These are phyloP conservation scores for Magnolia officinalis DNA, from an alignment of 164 flowering plant species.

Conservation along the genomic window DNA sequence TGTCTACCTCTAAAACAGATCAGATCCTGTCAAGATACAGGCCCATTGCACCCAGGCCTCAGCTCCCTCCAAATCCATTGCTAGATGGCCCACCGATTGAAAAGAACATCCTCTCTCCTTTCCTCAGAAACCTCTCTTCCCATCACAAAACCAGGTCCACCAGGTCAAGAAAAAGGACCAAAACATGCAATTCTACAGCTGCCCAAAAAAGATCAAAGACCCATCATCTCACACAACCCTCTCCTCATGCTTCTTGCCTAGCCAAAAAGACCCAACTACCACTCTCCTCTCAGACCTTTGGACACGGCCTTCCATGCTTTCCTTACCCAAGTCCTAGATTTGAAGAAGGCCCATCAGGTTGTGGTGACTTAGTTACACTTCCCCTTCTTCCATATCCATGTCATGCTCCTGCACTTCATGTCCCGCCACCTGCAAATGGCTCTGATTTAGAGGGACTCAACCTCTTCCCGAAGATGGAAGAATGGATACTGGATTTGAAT, in stretches of 20 bases:
- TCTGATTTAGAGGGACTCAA: constrained; percentile 6
- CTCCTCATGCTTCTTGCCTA: constrained; percentile 18
- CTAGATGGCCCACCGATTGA: constrained; percentile 21
- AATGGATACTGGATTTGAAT: constrained; percentile 37
- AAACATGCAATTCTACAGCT: constrained; percentile 31
- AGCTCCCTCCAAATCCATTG: constrained; percentile 12
- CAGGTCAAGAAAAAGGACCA: constrained; percentile 58
- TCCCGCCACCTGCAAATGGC: background rate
- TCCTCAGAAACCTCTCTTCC: constrained; percentile 43
- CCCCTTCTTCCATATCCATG: constrained; percentile 43
- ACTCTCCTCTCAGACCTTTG: constrained; percentile 34
- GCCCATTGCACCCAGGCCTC: constrained; percentile 94
- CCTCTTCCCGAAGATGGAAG: background rate
- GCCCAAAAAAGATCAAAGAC: constrained; percentile 23
- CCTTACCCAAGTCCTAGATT: constrained; percentile 13
- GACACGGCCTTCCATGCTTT: constrained; percentile 21
- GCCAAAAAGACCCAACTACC: constrained; percentile 19
- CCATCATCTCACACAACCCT: constrained; percentile 9
- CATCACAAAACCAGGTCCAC: constrained; percentile 54
- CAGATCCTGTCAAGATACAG: constrained; percentile 89
- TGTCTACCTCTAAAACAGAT: constrained; percentile 55
- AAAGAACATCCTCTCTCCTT: constrained; percentile 42
- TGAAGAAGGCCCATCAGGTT: constrained; percentile 7
- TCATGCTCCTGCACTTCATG: constrained; percentile 10
- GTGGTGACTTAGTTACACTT: constrained; percentile 36